Evolutionary conservation across 176 grass and related monocot genomes (phyloP), one percentile per base, ranked within the genome.

Genomic region (Aegilops longissima): DNA sequence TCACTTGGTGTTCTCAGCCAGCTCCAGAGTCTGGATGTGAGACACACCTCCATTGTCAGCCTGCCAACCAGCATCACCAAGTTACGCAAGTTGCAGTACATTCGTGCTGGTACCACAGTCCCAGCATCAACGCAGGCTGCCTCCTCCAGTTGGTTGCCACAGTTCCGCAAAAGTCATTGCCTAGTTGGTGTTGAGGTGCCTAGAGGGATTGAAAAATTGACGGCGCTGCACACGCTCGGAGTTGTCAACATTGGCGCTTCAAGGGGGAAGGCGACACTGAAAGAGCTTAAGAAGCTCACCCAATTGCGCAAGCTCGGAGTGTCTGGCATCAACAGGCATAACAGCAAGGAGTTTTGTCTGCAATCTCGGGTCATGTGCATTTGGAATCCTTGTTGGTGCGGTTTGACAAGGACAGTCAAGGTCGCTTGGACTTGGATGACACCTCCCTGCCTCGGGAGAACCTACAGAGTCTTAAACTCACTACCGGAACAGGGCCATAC

Each of bases 21-120:
- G 6, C 76, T 86, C 4, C 35, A 86, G 8, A 86, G 66, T 35
- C 77, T 86, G 34, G 84, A 86, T 35, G 17, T 80, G 35, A 86
- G 84, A 5, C 1, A 20, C 4, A 86, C 85, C 20, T 62, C 38
- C 1, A 7, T 86, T 17, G 20, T 0, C 25, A 80, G 0, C 1
- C 13, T 86, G 2, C 85, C 66, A 63, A 1, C 0, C 2, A 47
- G 4, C 35, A 81, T 80, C 3, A 9, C 0, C 12, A 86, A 80
- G 54, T 58, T 87, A 20, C 0, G 36, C 13, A 87, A 80, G 14
- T 29, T 87, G 25, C 66, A 80, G 38, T 80, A 47, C 2, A 9
- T 86, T 11, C 76, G 84, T 61, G 75, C 76, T 12, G 75, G 75
- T 10, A 11, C 67, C 0, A 14, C 18, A 0, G 5, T 17, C 13